Base-by-base conservation (phyloP, 495 filamentous ascomycete species). In the Lasiosphaeris hirsuta region DNA sequence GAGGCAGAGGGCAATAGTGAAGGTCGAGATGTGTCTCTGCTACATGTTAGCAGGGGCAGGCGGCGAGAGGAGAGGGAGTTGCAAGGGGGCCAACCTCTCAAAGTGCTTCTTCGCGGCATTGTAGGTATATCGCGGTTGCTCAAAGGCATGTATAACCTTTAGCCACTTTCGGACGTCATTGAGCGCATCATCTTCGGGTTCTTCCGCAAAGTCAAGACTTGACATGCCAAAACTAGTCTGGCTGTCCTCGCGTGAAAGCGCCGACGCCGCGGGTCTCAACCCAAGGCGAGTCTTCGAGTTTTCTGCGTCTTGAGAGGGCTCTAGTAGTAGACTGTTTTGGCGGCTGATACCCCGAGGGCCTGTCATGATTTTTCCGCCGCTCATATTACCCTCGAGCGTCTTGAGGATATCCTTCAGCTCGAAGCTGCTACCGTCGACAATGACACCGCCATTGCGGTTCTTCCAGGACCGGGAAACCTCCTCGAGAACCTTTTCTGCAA, bases 381-480 rank as follows among this genome's bases (percentile, higher is more conserved):
- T 85, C 88, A 96, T 95, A 56, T 85, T 87, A 1, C 86, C 86
- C 71, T 96, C 92, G 13, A 97, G 61, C 1, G 81, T 84, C 65
- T 89, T 89, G 34, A 97, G 71, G 18, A 97, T 95, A 10, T 82
- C 78, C 62, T 89, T 90, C 52, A 97, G 72, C 47, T 85, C 86
- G 2, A 81, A 78, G 57, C 90, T 91, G 10, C 82, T 83, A 13
- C 90, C 90, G 51, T 95, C 90, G 2, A 97, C 90, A 57, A 97
- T 93, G 18, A 96, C 90, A 17, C 88, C 88, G 4, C 90, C 89
- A 69, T 80, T 82, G 55, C 85, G 80, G 57, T 86, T 89, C 73
- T 93, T 96, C 95, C 94, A 98, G 56, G 78, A 81, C 69, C 86
- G 86, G 0, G 95, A 91, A 11, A 91, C 85, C 69, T 97, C 93